Base-by-base conservation (phyloP, 495 filamentous ascomycete species). In the Penicillium soppii region DNA sequence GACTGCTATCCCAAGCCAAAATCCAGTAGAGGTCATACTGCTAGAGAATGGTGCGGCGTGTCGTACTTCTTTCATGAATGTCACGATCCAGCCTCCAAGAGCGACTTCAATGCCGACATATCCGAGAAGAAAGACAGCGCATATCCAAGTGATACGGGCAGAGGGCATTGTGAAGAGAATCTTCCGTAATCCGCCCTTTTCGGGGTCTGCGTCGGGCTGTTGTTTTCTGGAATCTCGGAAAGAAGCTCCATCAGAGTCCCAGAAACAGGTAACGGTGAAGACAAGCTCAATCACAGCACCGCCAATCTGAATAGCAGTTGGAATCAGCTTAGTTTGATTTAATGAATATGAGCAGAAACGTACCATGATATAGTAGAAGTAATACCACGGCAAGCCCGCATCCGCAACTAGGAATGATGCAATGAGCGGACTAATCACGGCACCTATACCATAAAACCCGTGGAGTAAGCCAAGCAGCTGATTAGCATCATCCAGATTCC, bases 21-120 rank as follows among this genome's bases (percentile, higher is more conserved):
- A 85, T 0, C 82, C 82, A 5, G 80, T 84, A 3, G 79, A 74
- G 7, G 73, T 77, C 77, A 85, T 81, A 20, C 82, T 80, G 39
- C 70, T 72, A 8, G 72, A 68, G 50, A 84, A 85, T 0, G 70
- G 58, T 5, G 48, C 60, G 7, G 72, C 79, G 46, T 82, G 58
- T 6, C 82, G 66, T 21, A 84, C 75, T 7, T 68, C 63, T n/a
- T 78, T 77, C 79, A 84, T 84, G 59, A 84, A 86, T 0, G 72
- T 76, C 21, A 83, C 79, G 39, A 84, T 76, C 82, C 82, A 86
- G 10, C 82, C 82, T 22, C 89, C 88, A 0, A 92, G 75, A 0
- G 85, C 82, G 15, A 95, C 90, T 66, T 95, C 90, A 26, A 84
- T 71, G 35, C 90, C 90, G 16, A 92, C 87, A 55, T 92, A 92